Base-by-base conservation (phyloP, 441 rosid genomes). In the Euphorbia celastroides region DNA sequence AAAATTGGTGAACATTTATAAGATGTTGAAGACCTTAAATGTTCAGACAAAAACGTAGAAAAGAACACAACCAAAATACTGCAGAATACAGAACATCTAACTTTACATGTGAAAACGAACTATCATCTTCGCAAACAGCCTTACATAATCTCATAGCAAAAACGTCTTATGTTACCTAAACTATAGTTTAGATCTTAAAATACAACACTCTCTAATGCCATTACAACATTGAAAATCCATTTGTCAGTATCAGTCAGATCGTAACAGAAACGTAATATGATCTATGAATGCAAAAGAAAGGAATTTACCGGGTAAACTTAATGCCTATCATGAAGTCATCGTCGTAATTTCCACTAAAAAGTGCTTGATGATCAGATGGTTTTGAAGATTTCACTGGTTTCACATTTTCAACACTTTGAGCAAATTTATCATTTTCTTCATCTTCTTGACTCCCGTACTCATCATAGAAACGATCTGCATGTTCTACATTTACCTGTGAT, bases 301-400 rank as follows among this genome's bases (percentile, higher is more conserved):
- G 14, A 58, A 67, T 36, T 72, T 83, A 91, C 99, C 96, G 88
- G 2, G 97, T 94, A 82, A 85, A 89, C 66, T 94, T 94, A 70
- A 94, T 82, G 77, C 99, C 97, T 60, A 91, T 63, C 89, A 88
- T 86, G 67, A 94, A 91, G 68, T 83, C 80, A 77, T 94, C 97
- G 54, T 85, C 88, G 59, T 72, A 71, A 67, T 88, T 87, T 54
- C 85, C 89, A 73, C 81, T 81, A 84, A 91, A 94, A 64, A 94
- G 99, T 66, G 92, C 79, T 74, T 79, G 85, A 78, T 79, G 85
- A 77, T 94, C 99, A 61, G 82, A 74, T 72, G 99, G 96, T 78
- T 94, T 93, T 25, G 83, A 78, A 75, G 89, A 79, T 83, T 84
- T 88, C 60, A 63, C 76, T 42, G 71, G 31, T 34, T 57, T 76